Evolutionary conservation across 768 basidiomycete species (phyloP), one percentile per base, ranked within the genome.

Genomic region (Boletus vinaceobasis): DNA sequence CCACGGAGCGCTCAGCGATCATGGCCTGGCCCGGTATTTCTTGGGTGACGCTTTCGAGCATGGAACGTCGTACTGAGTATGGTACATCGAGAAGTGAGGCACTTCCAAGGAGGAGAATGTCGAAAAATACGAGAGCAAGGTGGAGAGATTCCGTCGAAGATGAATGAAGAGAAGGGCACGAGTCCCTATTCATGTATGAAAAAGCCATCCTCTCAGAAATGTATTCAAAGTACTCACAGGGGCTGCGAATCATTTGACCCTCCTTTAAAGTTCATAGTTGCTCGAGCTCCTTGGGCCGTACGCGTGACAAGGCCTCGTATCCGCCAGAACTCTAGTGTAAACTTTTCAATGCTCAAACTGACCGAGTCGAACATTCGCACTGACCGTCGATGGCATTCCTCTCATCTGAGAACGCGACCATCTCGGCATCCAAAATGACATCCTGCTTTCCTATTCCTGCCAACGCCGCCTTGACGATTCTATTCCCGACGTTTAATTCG

Each of bases 61-160:
- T 65, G 15, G 69, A 68, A 29, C 91, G 81, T 13, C 94, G 83
- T 8, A 73, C 60, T 0, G 70, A 67, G 62, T 95, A 95, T 0
- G 85, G 70, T 4, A 65, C 65, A 11, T 75, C 71, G 7, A 91
- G 60, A 11, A 91, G 72, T 8, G 79, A 84, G 35, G 68, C 61
- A n/a, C 73, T 80, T 60, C 93, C 82, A 0, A 92, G 72, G n/a
- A 79, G 67, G 7, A 97, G 77, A 14, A 95, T 62, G 63, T 97
- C 94, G 63, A 95, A 97, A 74, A 93, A 95, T 13, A 93, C 86
- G 17, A 96, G 77, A 19, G 84, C 89, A 7, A 94, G 81, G 56
- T 85, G 86, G 2, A 84, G 78, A 10, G 73, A 65, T 15, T 71
- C 71, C 7, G 57, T 43, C 19, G 72, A 69, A 3, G 73, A 71